Evolutionary conservation across 2,329 filamentous ascomycete species (phyloP), one percentile per base, ranked within the genome.

Genomic region (Mycocentrospora acerina): DNA sequence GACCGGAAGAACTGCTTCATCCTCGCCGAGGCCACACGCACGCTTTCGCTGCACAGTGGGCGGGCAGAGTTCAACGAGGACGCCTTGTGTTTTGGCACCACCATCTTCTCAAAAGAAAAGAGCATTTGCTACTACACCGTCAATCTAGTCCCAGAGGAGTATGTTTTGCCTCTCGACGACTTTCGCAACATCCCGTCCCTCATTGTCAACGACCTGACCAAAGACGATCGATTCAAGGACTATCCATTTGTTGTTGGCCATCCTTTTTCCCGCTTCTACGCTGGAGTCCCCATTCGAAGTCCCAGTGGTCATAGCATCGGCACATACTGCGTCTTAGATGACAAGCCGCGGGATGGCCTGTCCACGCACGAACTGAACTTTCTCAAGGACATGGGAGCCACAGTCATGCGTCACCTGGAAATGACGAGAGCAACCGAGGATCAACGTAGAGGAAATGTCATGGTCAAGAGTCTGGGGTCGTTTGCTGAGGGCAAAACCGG

Each of bases 371-470:
- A 81, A 33, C 45, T 76, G 2, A 68, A 72, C 15, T 82, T 80
- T 32, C 66, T 86, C 57, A 71, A 75, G 29, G 79, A 80, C 27
- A 71, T 84, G 62, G 60, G 61, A 0, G 66, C 67, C 13, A 76
- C 79, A 4, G 71, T 81, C 4, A 80, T 82, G 67, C 75, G 81
- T 25, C 81, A 85, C 40, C 60, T 86, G 7, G 80, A 82, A 62
- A 77, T 71, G 69, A 77, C 69, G 29, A 71, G 73, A 46, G 72
- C 69, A 44, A 74, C 66, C 36, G 76, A 71, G 38, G 78, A 75
- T 49, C 77, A 74, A 49, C 74, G 69, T 52, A 73, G 71, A 49
- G 77, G 70, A 27, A 79, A 73, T 45, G 74, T 71, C 52, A 82
- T 76, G 66, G 75, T 75, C 27, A 71, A 75, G 33, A 64, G 60